Evolutionary conservation across 164 flowering plant species (phyloP).

Genomic region (Tinospora cordifolia): DNA sequence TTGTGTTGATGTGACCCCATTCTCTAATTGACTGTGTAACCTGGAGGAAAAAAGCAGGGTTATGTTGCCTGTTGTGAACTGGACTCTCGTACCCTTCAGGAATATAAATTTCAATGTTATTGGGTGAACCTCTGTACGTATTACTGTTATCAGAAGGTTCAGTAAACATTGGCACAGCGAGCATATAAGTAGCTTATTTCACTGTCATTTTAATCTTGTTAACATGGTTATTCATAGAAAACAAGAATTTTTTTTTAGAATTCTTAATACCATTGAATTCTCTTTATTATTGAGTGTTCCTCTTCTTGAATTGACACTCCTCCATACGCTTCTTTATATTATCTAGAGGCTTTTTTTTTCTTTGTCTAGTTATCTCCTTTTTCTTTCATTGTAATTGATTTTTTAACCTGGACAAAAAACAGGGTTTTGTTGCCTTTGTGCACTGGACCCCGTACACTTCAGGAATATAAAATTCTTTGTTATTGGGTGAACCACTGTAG

Average conservation of each 20-base stretch:
- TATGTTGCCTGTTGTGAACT: conserved; percentile 20
- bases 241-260: no score
- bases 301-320: no score
- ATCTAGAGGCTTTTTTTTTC: background rate
- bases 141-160: conserved; percentile 35
- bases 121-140: conserved; percentile 47
- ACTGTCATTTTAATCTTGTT: no score
- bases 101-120: conserved; percentile 30
- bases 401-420: background rate
- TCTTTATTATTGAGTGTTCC: no score
- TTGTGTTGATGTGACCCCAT: no score
- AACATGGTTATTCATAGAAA: no score
- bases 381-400: no score
- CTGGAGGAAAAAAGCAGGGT: conserved; percentile 36
- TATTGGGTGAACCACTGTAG: conserved; percentile 3
- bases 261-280: no score
- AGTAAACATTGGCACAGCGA: conserved; percentile 37
- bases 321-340: no score
- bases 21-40: background rate
- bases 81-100: conserved; percentile 50
- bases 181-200: no score
- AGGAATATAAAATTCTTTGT: background rate
- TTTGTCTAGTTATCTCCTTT: no score
- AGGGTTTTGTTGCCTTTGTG: conserved; percentile 13
- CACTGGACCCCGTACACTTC: conserved; percentile 1